These are phyloP conservation scores for Lunularia cruciata DNA, from an alignment of 225 moss, liverwort and hornwort genomes.

Conservation along the genomic window DNA sequence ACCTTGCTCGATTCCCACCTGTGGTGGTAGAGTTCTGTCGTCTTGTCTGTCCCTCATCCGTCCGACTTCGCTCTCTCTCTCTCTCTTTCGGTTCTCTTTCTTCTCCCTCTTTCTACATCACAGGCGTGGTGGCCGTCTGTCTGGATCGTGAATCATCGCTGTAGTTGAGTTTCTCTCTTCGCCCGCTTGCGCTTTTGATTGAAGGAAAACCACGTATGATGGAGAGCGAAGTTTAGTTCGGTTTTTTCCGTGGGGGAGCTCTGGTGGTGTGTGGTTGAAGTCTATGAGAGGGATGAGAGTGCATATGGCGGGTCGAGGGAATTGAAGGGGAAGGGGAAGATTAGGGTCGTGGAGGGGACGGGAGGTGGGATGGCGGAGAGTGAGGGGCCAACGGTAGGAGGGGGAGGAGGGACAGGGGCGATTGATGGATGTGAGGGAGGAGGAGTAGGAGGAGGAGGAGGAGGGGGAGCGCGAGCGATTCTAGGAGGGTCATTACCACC, in stretches of 20 bases:
- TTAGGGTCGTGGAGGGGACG: not conserved
- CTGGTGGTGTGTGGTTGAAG: not conserved
- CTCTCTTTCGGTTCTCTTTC: not conserved
- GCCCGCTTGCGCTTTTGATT: not conserved
- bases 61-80: too few species aligned
- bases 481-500: constrained; percentile 88
- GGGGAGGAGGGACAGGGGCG: constrained; percentile 15
- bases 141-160: constrained; percentile 6
- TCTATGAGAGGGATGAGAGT: not conserved
- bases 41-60: constrained; percentile 8
- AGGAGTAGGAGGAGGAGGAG: constrained; percentile 48
- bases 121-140: not conserved
- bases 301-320: constrained; percentile 18
- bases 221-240: not conserved
- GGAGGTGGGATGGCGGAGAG: constrained; percentile 19
- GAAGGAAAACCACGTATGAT: not conserved
- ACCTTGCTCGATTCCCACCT: not conserved
- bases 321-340: constrained; percentile 1
- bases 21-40: constrained; percentile 11
- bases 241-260: not conserved
- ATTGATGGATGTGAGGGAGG: constrained; percentile 35
- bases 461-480: constrained; percentile 69
- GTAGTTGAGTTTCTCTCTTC: not conserved
- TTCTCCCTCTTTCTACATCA: not conserved
- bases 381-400: constrained; percentile 13